Base-by-base conservation (phyloP, 2,329 filamentous ascomycete species). In the Arthrobotrys sinensis region DNA sequence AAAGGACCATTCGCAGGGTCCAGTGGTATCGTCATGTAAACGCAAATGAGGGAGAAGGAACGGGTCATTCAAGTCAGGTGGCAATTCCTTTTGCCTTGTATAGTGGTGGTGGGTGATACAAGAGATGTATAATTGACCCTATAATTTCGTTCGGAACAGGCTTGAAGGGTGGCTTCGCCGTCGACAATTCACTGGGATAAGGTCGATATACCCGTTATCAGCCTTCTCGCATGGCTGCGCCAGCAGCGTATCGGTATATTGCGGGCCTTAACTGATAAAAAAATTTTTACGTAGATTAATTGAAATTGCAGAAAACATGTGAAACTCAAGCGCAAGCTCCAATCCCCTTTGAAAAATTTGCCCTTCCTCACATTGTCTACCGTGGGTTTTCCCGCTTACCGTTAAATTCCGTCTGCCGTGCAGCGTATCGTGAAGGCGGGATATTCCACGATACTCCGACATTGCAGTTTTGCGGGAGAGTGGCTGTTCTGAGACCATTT, bases 191-290 rank as follows among this genome's bases (percentile, higher is more conserved):
- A 32, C 65, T 38, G 40, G 65, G 65, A 69, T 69, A 69, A 28
- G 66, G 43, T 46, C 19, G 66, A 70, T 70, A 62, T 50, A 62
- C 24, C 66, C 53, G 66, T 70, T 70, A 70, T 70, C 66, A 57
- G 50, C 65, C 50, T 45, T 60, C 34, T 60, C 55, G 55, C 55
- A 60, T 60, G 55, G 36, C 55, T 60, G 55, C 55, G 19, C 55
- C 55, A 40, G 55, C 36, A 43, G 16, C 36, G 43, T 40, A 43
- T 60, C 55, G 55, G 55, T 60, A 60, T 60, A 43, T 40, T 43
- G 55, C 55, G 55, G 55, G 19, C 55, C 21, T 60, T 40, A 16
- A 28, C 36, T 40, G 55, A 60, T 60, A 60, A 28, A 36, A 60
- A 21, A 2, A 4, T 52, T 45, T 60, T 60, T 19, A 43, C 36